Base-by-base conservation (phyloP, 192 early-diverging fungal genomes). In the Coemansia reversa region DNA sequence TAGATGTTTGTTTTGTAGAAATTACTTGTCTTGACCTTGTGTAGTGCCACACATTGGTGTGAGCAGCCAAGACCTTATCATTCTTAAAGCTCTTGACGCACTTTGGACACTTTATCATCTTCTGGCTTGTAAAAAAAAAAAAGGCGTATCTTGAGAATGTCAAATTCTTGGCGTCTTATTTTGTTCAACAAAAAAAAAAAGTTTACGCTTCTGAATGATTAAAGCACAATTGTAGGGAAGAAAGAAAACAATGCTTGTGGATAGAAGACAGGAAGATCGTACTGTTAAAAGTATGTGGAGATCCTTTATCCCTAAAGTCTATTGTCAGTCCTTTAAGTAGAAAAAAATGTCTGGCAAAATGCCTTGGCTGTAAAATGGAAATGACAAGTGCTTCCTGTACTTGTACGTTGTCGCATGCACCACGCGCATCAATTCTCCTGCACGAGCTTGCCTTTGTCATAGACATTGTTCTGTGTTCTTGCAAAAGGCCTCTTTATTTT, bases 21-120 rank as follows among this genome's bases (percentile, higher is more conserved):
- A 45, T 19, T 2, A 53, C 27, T 47, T 55, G 55, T 42, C 51
- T 55, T n/a, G 66, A 30, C 33, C 51, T 39, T 29, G 42, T 62
- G 68, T 80, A 80, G 62, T 80, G 77, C 77, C 77, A 80, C 27
- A 80, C 77, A 58, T 80, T 65, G 49, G 65, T 58, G 56, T 80
- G 77, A 3, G 65, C 72, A 1, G 48, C 60, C 22, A 80, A 51
- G 8, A 63, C 23, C 33, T 42, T 50, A 51, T 60, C 58, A 59
- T 51, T 64, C 30, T 55, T 49, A 39, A 80, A 80, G 62, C 66
- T 68, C 49, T 55, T 58, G 11, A 80, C 72, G 66, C 77, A 80
- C 45, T 80, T 51, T 24, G 77, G 72, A 30, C 77, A 80, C 66
- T 80, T 74, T 27, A 64, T 55, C 62, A 64, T 64, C 14, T 35